Evolutionary conservation across 345 rosid genomes (phyloP).

Genomic region (Heritiera fomes): DNA sequence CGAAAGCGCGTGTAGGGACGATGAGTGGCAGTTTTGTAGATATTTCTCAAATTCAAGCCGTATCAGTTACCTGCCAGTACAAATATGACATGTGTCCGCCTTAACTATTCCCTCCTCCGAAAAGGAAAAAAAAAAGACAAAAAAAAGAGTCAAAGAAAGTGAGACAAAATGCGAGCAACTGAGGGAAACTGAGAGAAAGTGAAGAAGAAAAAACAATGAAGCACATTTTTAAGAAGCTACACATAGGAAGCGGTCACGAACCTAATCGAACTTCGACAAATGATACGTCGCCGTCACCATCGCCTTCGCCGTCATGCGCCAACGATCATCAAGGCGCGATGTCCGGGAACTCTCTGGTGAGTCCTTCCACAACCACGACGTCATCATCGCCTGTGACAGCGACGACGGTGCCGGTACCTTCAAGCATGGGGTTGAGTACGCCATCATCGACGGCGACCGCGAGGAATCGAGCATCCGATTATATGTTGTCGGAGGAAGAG

Average conservation of each 20-base stretch:
- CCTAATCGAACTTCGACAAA: slow-evolving; percentile 53
- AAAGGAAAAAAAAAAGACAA: neutral
- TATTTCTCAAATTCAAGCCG: slow-evolving; percentile 8
- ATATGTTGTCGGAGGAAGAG: slow-evolving; percentile 88
- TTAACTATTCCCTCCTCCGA: slow-evolving; percentile 36
- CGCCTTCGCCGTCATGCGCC: slow-evolving; percentile 25
- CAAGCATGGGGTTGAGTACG: slow-evolving; percentile 3
- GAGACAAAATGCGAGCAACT: slow-evolving; percentile 18
- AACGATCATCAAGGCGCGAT: slow-evolving; percentile 52
- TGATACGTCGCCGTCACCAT: slow-evolving; percentile 49
- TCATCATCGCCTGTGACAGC: slow-evolving; percentile 40
- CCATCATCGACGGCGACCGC: slow-evolving; percentile 1
- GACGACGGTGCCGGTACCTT: slow-evolving; percentile 34
- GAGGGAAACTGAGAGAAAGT: slow-evolving; percentile 13
- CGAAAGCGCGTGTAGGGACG: neutral
- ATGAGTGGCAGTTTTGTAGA: slow-evolving; percentile 20
- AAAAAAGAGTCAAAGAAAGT: neutral
- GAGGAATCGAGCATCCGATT: slow-evolving; percentile 46
- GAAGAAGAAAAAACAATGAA: slow-evolving; percentile 49
- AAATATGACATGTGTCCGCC: neutral
- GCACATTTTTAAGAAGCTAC: slow-evolving; percentile 94
- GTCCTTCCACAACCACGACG: slow-evolving; percentile 36
- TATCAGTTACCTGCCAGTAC: neutral
- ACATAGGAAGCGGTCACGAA: slow-evolving; percentile 71
- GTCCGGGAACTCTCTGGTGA: slow-evolving; percentile 39